phyloP scores from a whole-genome alignment of 139 green algal species.

The Chlamydomonas urium region DNA sequence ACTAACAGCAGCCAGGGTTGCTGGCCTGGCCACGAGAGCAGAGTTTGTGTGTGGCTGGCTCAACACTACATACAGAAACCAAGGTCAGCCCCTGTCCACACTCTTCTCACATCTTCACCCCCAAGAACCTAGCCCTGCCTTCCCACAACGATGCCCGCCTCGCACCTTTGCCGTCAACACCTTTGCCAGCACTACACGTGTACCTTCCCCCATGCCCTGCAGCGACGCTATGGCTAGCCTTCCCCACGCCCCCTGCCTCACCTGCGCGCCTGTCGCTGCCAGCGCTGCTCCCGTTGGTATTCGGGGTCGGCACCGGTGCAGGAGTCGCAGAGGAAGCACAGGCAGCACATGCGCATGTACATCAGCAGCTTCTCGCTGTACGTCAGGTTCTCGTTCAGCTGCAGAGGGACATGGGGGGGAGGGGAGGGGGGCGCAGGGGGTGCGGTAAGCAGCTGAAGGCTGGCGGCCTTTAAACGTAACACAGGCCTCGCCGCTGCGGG shows the following conservation, averaged over 20 bases:
- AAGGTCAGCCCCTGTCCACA: too few species aligned
- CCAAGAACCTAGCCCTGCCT: background rate
- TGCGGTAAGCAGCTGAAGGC: background rate
- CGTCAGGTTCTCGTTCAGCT: conserved; percentile 49
- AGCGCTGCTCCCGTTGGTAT: background rate
- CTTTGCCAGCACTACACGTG: background rate
- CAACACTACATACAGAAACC: too few species aligned
- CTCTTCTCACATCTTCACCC: too few species aligned
- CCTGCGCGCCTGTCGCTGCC: background rate
- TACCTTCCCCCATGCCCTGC: background rate
- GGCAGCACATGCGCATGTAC: conserved; percentile 52
- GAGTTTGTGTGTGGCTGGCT: too few species aligned
- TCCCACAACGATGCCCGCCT: too few species aligned
- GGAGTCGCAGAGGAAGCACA: conserved; percentile 36
- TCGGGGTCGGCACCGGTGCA: conserved; percentile 36
- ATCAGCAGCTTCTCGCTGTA: conserved; percentile 50
- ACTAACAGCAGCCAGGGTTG: too few species aligned
- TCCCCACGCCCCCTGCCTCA: background rate
- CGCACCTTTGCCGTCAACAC: too few species aligned
- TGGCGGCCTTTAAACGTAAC: background rate
- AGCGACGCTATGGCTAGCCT: background rate
- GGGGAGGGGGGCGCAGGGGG: too few species aligned
- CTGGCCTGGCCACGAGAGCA: too few species aligned
- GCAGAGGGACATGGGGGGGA: too few species aligned
- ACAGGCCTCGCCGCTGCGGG: background rate